A percentile compares a stretch with the other conserved stretches of the same genome.
Conservation (phyloP, 768 basidiomycete genomes). For the Rhodotorula paludigena region DNA sequence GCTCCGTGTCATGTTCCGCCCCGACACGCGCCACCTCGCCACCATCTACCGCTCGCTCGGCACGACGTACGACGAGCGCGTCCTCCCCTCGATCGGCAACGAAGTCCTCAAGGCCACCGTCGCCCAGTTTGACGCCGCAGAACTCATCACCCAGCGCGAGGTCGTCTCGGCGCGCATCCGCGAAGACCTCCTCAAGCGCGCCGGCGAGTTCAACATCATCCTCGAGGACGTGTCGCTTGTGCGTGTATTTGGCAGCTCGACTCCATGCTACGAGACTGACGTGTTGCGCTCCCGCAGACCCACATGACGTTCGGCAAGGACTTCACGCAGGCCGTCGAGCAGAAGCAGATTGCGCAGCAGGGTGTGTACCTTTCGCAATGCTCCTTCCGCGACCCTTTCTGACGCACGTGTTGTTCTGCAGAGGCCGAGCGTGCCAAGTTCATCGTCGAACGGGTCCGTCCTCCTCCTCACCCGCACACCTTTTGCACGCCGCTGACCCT, state of each 20-base stretch:
- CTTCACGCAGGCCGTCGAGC: constrained; percentile 73
- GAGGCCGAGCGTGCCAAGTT: constrained; percentile 99
- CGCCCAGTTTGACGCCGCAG: constrained; percentile 95
- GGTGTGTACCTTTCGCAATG: constrained; percentile 54
- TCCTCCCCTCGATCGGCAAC: constrained; percentile 93
- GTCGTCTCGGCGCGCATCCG: constrained; percentile 90
- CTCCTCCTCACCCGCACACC: not conserved
- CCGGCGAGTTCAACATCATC: constrained; percentile 90
- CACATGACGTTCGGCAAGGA: constrained; percentile 50
- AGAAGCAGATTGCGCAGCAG: constrained; percentile 99
- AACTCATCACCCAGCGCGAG: constrained; percentile 95
- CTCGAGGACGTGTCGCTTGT: constrained; percentile 94
- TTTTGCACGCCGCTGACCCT: not conserved
- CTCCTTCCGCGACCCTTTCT: not conserved
- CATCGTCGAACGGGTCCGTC: constrained; percentile 87
- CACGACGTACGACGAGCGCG: constrained; percentile 94
- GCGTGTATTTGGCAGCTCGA: not conserved
- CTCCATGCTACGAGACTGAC: not conserved
- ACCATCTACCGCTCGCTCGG: constrained; percentile 94
- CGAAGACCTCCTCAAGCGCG: constrained; percentile 83
- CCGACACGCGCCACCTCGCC: constrained; percentile 77
- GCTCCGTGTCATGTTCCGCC: constrained; percentile 87
- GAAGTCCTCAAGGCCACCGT: constrained; percentile 97
- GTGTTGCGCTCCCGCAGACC: constrained; percentile 41
- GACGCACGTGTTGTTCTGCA: constrained; percentile 47